Base-by-base conservation (phyloP, 2,329 filamentous ascomycete genomes). In the Teratosphaeriaceae sp. region DNA sequence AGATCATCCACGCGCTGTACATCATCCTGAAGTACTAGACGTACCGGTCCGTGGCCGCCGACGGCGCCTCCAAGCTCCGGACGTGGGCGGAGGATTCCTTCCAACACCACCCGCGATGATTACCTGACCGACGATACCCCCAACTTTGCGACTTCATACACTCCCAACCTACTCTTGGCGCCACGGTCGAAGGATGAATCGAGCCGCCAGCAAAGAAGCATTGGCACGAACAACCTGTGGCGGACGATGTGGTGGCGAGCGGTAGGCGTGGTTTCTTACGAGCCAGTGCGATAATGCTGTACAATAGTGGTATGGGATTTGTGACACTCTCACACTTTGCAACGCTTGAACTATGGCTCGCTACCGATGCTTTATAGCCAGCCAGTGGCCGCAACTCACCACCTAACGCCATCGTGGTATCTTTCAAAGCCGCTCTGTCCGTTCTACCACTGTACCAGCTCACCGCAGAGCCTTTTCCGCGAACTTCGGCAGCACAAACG, bases 1-100 rank as follows among this genome's bases (percentile, higher is more conserved):
- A 88, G 67, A 89, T 94, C 72, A 87, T 94, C 67, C 88, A 95
- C 74, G 88, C 88, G 49, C 71, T 94, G 73, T 94, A 92, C 77
- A 89, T 94, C 62, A 92, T 94, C 57, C 75, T 92, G 60, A 92
- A 90, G 71, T 90, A 88, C 65, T 94, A 87, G 67, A 50, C 31
- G 44, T 18, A 27, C 24, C n/a, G 29, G 8, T 19, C 31, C 27
- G 18, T 16, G 16, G 15, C 11, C n/a, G 3, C n/a, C 35, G 11
- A 20, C 6, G 4, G 35, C 4, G 9, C 23, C 20, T 7, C 9
- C 4, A 16, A 3, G 20, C 4, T 6, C 5, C 13, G 35, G n/a
- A 22, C 5, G 19, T 5, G 31, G 31, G n/a, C 12, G 19, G 8
- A 16, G 13, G 6, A n/a, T n/a, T n/a, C n/a, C n/a, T n/a, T n/a